phyloP scores from a whole-genome alignment of 2,329 filamentous ascomycete genomes.

The Scopulariopsis brevicaulis region DNA sequence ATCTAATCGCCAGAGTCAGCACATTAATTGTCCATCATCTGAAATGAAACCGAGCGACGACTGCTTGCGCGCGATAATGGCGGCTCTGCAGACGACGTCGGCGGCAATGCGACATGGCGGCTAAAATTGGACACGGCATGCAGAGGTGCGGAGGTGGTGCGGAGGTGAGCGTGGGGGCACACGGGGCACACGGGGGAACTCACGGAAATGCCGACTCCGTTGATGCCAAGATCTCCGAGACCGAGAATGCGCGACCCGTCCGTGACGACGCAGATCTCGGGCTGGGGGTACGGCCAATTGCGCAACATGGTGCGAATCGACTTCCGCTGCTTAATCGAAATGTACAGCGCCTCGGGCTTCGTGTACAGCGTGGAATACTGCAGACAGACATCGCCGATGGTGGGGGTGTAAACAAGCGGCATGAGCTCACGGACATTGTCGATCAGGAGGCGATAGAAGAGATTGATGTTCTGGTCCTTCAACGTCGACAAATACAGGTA shows the following conservation, averaged over 20 bases:
- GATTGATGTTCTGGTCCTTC: constrained; percentile 64
- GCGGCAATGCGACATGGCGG: not conserved
- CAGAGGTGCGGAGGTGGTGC: not conserved
- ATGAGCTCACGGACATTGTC: constrained; percentile 69
- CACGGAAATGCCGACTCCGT: constrained; percentile 94
- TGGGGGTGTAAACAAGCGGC: constrained; percentile 78
- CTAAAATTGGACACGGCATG: not conserved
- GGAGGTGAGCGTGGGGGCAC: not conserved
- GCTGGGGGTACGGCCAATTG: constrained; percentile 84
- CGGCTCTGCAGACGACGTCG: not conserved
- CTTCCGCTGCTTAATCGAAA: constrained; percentile 89
- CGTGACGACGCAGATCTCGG: constrained; percentile 93
- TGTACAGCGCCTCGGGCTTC: constrained; percentile 88
- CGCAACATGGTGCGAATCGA: constrained; percentile 78
- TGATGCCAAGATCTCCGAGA: constrained; percentile 88
- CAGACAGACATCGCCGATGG: constrained; percentile 91
- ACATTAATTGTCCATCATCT: not conserved
- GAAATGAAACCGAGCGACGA: not conserved
- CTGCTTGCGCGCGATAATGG: not conserved
- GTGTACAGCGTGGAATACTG: constrained; percentile 95
- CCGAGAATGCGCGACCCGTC: constrained; percentile 90
- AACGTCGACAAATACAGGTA: constrained; percentile 72
- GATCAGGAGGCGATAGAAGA: constrained; percentile 75
- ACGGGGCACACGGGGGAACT: constrained; percentile 18
- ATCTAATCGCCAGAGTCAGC: constrained; percentile 36